phyloP scores from a whole-genome alignment of 805 yeast genomes.

The Metschnikowia sp. region DNA sequence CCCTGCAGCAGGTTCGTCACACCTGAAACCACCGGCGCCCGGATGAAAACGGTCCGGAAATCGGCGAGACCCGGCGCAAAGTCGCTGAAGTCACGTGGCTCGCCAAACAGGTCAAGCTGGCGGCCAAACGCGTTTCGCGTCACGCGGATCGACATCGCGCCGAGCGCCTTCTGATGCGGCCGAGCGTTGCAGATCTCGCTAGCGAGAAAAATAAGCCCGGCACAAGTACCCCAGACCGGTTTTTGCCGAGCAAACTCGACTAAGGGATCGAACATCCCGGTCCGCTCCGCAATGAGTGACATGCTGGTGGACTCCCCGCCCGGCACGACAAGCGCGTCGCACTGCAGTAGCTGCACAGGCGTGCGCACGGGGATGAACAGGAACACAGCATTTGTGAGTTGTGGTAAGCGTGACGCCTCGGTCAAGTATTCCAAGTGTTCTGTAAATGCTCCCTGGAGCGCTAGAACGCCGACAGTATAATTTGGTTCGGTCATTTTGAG shows the following conservation, averaged over 20 bases:
- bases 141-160: constrained; percentile 63
- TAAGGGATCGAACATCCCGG: constrained; percentile 54
- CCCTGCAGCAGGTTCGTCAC: constrained; percentile 1
- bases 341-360: constrained; percentile 42
- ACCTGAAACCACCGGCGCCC: constrained; percentile 68
- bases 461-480: constrained; percentile 59
- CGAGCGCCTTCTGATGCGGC: constrained; percentile 53
- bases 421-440: constrained; percentile 52
- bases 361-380: constrained; percentile 50
- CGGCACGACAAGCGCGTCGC: constrained; percentile 66
- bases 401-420: constrained; percentile 8
- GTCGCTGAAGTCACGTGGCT: constrained; percentile 40
- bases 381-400: constrained; percentile 21
- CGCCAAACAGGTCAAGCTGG: constrained; percentile 64
- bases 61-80: constrained; percentile 39
- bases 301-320: constrained; percentile 73
- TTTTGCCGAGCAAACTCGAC: constrained; percentile 44
- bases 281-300: constrained; percentile 66
- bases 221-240: constrained; percentile 85
- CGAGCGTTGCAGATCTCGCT: constrained; percentile 50
- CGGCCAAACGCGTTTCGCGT: constrained; percentile 77
- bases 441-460: constrained; percentile 74
- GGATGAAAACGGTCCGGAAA: constrained; percentile 57
- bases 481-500: neutral
- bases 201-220: constrained; percentile 71